Percentiles rank a stretch among this genome's conserved stretches.
Conservation (phyloP, 2,329 filamentous ascomycete species). For the Xylaria sp. region DNA sequence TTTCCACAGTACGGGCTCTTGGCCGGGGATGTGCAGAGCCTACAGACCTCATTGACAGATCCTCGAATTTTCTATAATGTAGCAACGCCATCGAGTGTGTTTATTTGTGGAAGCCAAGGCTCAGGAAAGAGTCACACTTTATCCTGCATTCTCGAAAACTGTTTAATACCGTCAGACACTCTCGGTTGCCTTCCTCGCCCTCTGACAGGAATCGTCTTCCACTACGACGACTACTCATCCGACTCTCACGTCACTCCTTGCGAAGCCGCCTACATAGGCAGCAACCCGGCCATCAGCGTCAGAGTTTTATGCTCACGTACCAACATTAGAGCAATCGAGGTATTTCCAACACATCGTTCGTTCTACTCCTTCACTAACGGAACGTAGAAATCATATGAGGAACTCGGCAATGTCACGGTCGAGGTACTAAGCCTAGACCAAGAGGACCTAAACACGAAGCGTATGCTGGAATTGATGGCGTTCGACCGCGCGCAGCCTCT, state of each 20-base stretch:
- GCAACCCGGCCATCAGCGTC: constrained; percentile 50
- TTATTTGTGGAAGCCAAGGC: constrained; percentile 69
- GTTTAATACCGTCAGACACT: constrained; percentile 50
- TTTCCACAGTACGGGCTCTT: constrained; percentile 35
- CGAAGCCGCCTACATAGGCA: constrained; percentile 63
- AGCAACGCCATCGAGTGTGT: constrained; percentile 59
- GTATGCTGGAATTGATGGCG: constrained; percentile 67
- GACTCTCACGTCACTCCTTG: constrained; percentile 57
- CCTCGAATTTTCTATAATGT: constrained; percentile 53
- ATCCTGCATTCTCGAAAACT: constrained; percentile 62
- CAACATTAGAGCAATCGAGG: constrained; percentile 51
- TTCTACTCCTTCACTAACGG: constrained; percentile 1
- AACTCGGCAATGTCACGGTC: constrained; percentile 52
- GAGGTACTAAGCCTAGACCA: constrained; percentile 58
- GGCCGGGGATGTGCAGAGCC: constrained; percentile 22
- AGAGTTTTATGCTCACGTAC: constrained; percentile 61
- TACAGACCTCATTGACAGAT: constrained; percentile 26
- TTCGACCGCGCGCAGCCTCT: constrained; percentile 56
- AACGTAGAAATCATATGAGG: constrained; percentile 47
- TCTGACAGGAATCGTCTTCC: constrained; percentile 66
- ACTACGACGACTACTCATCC: constrained; percentile 64
- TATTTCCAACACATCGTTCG: constrained; percentile 18
- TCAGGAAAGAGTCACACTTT: constrained; percentile 69
- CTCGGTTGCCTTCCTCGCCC: constrained; percentile 50
- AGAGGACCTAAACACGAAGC: constrained; percentile 58